These are phyloP conservation scores for Podospora bellae-mahoneyi DNA, from an alignment of 495 filamentous ascomycete species.

Conservation along the genomic window DNA sequence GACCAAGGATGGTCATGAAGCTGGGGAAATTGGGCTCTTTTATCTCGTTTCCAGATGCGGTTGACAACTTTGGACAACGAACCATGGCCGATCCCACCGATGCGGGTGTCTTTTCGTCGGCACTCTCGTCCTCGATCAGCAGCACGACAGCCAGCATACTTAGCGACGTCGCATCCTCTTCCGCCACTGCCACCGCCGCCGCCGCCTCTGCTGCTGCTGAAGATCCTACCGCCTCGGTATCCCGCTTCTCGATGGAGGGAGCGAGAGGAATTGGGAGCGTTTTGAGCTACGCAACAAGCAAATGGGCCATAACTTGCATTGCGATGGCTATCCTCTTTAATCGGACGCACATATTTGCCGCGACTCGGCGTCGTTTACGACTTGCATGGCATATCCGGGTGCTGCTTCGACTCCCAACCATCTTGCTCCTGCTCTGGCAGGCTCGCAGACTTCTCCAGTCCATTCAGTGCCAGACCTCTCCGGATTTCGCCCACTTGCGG, in stretches of 20 bases:
- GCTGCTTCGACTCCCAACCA: constrained; percentile 67
- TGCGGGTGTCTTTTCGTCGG: constrained; percentile 35
- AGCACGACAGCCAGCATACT: constrained; percentile 21
- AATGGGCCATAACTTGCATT: constrained; percentile 87
- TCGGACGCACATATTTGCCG: constrained; percentile 88
- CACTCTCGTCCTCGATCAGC: constrained; percentile 30
- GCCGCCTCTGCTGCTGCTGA: constrained; percentile 32
- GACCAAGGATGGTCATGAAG: constrained; percentile 61
- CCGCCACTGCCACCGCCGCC: constrained; percentile 25
- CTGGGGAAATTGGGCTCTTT: constrained; percentile 59
- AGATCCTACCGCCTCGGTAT: constrained; percentile 41
- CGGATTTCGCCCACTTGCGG: constrained; percentile 65
- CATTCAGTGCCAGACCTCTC: constrained; percentile 88
- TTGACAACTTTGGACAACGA: constrained; percentile 60
- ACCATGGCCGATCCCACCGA: constrained; percentile 58
- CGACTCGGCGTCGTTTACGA: constrained; percentile 69
- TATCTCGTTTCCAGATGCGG: constrained; percentile 56
- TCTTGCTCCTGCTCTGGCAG: constrained; percentile 70
- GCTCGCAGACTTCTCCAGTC: constrained; percentile 69
- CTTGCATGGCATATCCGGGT: constrained; percentile 71
- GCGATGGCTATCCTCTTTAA: constrained; percentile 83
- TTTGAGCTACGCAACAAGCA: constrained; percentile 87
- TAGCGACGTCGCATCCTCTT: constrained; percentile 27
- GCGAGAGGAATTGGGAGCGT: constrained; percentile 70
- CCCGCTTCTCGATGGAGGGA: constrained; percentile 50